phyloP scores from a whole-genome alignment of 495 filamentous ascomycete genomes.

The Penicillium samsonianum region DNA sequence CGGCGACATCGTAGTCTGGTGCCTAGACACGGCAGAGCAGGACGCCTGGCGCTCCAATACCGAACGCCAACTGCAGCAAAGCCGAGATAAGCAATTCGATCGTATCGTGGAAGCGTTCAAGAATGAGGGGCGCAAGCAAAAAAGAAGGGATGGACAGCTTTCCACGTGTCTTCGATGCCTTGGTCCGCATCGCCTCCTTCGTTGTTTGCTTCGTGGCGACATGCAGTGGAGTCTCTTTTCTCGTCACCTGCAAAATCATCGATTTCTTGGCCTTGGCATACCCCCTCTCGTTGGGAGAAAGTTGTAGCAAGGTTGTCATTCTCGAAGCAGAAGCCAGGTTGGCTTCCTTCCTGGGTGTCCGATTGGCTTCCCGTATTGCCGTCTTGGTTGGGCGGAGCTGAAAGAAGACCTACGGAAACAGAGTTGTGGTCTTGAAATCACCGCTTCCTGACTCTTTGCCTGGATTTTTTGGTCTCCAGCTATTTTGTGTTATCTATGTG shows the following conservation, averaged over 20 bases:
- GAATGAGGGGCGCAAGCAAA: slow-evolving; percentile 22
- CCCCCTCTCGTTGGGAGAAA: slow-evolving; percentile 11
- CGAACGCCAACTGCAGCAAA: slow-evolving; percentile 23
- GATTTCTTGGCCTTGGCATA: slow-evolving; percentile 31
- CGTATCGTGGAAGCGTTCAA: slow-evolving; percentile 35
- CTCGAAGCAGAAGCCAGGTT: slow-evolving; percentile 7
- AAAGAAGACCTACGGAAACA: slow-evolving; percentile 11
- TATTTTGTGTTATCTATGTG: neutral
- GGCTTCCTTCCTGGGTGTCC: slow-evolving; percentile 17
- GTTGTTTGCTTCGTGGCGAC: slow-evolving; percentile 15
- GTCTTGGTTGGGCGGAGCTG: slow-evolving; percentile 13
- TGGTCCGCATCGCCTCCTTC: slow-evolving; percentile 7
- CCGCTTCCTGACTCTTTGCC: neutral
- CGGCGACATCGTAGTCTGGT: slow-evolving; percentile 88
- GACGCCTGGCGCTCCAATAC: slow-evolving; percentile 32
- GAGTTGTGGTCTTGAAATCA: slow-evolving; percentile 32
- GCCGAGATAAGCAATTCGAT: slow-evolving; percentile 42
- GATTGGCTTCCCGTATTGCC: slow-evolving; percentile 8
- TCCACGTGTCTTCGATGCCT: slow-evolving; percentile 7
- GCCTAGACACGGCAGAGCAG: slow-evolving; percentile 46
- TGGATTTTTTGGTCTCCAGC: neutral
- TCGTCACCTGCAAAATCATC: slow-evolving; percentile 5
- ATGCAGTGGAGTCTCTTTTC: slow-evolving; percentile 16
- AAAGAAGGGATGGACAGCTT: slow-evolving; percentile 25
- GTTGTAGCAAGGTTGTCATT: slow-evolving; percentile 16